These are phyloP conservation scores for Lactarius psammicola DNA, from an alignment of 768 basidiomycete species.

Conservation along the genomic window DNA sequence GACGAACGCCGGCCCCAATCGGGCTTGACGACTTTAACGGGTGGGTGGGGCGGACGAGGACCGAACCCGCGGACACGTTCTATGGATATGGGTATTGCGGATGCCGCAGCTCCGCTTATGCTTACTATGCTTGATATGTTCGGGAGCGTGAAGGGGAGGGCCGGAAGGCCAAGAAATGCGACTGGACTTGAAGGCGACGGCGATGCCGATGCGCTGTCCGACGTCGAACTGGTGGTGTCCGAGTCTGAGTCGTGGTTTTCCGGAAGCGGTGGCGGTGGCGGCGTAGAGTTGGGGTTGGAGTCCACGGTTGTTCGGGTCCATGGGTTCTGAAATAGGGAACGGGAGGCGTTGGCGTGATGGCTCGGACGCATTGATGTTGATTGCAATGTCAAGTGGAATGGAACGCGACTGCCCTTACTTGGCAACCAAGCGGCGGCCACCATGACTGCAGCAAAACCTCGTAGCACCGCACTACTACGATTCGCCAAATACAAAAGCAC, in stretches of 20 bases:
- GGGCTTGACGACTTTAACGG: slow-evolving; percentile 33
- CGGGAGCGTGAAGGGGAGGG: not conserved
- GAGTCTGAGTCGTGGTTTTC: not conserved
- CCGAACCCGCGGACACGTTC: slow-evolving; percentile 27
- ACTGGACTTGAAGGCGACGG: not conserved
- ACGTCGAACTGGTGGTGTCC: not conserved
- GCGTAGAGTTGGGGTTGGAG: not conserved
- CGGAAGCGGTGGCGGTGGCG: not conserved
- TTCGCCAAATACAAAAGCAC: too few relatives aligned
- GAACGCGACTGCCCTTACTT: not conserved
- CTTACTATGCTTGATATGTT: not conserved
- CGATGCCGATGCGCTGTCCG: not conserved
- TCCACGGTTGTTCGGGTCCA: not conserved
- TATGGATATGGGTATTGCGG: slow-evolving; percentile 12
- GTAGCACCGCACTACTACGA: not conserved
- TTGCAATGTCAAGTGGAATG: not conserved
- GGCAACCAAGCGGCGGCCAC: too few relatives aligned
- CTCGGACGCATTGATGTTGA: not conserved
- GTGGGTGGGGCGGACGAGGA: slow-evolving; percentile 18
- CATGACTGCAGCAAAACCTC: not conserved
- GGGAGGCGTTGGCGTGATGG: slow-evolving; percentile 15
- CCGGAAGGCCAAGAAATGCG: not conserved
- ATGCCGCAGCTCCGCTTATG: not conserved
- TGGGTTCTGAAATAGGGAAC: slow-evolving; percentile 13
- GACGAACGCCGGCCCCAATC: slow-evolving; percentile 28